These are phyloP conservation scores for Arachnomyces sp. DNA, from an alignment of 2,329 filamentous ascomycete genomes.

Conservation along the genomic window DNA sequence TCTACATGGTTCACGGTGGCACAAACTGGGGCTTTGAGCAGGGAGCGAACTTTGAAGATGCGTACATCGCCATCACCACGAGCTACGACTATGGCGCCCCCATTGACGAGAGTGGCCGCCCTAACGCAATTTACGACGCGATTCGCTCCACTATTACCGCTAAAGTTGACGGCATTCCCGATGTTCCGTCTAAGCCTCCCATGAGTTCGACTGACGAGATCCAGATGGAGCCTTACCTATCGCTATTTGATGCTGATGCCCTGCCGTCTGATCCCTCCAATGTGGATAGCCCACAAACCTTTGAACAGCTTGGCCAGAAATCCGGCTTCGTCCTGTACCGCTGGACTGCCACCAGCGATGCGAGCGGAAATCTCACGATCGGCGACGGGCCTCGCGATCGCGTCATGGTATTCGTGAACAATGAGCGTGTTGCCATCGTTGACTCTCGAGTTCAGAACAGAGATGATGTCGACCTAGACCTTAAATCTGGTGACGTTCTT, in stretches of 20 bases:
- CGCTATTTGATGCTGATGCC: constrained; percentile 34
- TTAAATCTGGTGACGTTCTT: constrained; percentile 38
- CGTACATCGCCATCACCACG: constrained; percentile 36
- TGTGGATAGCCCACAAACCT: constrained; percentile 29
- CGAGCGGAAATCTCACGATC: too few relatives aligned
- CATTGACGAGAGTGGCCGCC: constrained; percentile 44
- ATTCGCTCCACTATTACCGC: constrained; percentile 7
- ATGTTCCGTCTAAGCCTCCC: constrained; percentile 26
- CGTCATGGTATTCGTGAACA: too few relatives aligned
- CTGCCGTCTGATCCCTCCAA: constrained; percentile 17
- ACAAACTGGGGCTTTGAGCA: constrained; percentile 46
- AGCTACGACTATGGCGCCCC: constrained; percentile 48
- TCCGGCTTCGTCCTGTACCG: constrained; percentile 42
- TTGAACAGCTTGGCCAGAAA: constrained; percentile 41
- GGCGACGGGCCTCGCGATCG: too few relatives aligned
- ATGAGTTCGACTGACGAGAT: constrained; percentile 31
- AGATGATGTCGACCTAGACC: too few relatives aligned
- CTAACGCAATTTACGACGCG: constrained; percentile 36
- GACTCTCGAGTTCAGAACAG: too few relatives aligned
- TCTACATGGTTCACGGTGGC: constrained; percentile 50
- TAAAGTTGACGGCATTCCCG: constrained; percentile 34
- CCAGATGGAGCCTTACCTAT: constrained; percentile 28
- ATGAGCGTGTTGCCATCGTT: too few relatives aligned
- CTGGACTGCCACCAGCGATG: constrained; percentile 24
- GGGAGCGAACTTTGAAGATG: constrained; percentile 38